Conservation (phyloP, 2,329 filamentous ascomycete genomes). For the Fusarium fujikuroi region DNA sequence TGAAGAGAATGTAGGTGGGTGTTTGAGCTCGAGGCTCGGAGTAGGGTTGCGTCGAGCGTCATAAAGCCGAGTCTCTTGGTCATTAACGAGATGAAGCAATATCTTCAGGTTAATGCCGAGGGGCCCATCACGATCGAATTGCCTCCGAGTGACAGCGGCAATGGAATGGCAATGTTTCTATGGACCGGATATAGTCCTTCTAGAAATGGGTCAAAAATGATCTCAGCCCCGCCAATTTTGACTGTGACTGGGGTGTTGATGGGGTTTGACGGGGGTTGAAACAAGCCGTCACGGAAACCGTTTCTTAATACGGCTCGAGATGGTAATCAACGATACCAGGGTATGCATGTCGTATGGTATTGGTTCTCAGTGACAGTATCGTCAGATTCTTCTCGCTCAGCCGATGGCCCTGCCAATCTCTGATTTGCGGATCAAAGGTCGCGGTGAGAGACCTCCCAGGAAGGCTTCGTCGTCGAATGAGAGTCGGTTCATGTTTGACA, state of each 20-base stretch:
- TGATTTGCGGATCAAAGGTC: slow-evolving; percentile 57
- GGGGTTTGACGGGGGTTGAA: slow-evolving; percentile 34
- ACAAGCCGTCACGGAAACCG: slow-evolving; percentile 36
- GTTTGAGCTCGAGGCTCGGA: neutral
- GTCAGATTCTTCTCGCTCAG: slow-evolving; percentile 48
- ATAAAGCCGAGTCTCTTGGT: neutral
- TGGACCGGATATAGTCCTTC: slow-evolving; percentile 10
- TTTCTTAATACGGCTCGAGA: slow-evolving; percentile 24
- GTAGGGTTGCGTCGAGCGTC: slow-evolving; percentile 4
- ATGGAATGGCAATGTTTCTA: slow-evolving; percentile 3
- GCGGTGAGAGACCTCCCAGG: slow-evolving; percentile 60
- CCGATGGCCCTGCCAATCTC: slow-evolving; percentile 66
- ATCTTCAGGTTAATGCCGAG: slow-evolving; percentile 23
- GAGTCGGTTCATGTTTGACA: slow-evolving; percentile 55
- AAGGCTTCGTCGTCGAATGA: slow-evolving; percentile 60
- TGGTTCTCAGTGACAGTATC: slow-evolving; percentile 9
- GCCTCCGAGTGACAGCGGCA: neutral
- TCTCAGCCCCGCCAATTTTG: slow-evolving; percentile 35
- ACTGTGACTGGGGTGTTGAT: slow-evolving; percentile 15
- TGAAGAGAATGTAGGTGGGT: slow-evolving; percentile 25
- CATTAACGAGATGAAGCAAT: slow-evolving; percentile 25
- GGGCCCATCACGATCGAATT: slow-evolving; percentile 21
- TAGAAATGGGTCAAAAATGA: slow-evolving; percentile 26
- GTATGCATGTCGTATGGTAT: neutral
- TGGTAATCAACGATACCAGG: slow-evolving; percentile 27